These are phyloP conservation scores for Plectosphaerella cucumerina DNA, from an alignment of 2,329 filamentous ascomycete genomes.

Conservation along the genomic window DNA sequence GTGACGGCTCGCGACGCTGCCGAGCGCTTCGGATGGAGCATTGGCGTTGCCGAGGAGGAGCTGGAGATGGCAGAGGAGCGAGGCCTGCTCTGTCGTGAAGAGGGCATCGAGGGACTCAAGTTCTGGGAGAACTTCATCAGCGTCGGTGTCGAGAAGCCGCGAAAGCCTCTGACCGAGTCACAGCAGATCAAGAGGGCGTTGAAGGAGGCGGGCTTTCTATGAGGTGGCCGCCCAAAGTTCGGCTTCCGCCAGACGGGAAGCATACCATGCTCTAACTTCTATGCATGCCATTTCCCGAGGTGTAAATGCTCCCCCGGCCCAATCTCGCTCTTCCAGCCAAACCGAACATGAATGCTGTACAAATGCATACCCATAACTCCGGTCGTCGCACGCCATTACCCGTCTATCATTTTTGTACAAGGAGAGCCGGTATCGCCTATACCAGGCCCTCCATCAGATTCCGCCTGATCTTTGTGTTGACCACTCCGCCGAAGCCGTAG, in stretches of 20 bases:
- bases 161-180: constrained; percentile 21
- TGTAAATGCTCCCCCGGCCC: too few relatives aligned
- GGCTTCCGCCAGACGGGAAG: too few relatives aligned
- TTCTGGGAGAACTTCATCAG: constrained; percentile 85
- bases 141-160: constrained; percentile 31
- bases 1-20: constrained; percentile 88
- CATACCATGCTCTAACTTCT: too few relatives aligned
- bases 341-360: too few relatives aligned
- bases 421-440: not conserved
- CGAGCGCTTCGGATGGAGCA: constrained; percentile 91
- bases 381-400: not conserved
- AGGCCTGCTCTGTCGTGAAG: constrained; percentile 83
- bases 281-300: too few relatives aligned
- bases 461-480: constrained; percentile 69
- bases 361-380: too few relatives aligned
- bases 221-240: not conserved
- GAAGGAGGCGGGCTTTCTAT: constrained; percentile 20
- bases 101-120: constrained; percentile 81
- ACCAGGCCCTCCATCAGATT: constrained; percentile 60
- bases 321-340: too few relatives aligned
- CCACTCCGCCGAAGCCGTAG: constrained; percentile 83
- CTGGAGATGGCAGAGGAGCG: constrained; percentile 95
- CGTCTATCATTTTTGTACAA: not conserved
- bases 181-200: constrained; percentile 40
- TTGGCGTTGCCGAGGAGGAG: constrained; percentile 92